A percentile compares a stretch with the other conserved stretches of the same genome.
phyloP scores from a whole-genome alignment of 768 basidiomycete species.

The Mycena latifolia region DNA sequence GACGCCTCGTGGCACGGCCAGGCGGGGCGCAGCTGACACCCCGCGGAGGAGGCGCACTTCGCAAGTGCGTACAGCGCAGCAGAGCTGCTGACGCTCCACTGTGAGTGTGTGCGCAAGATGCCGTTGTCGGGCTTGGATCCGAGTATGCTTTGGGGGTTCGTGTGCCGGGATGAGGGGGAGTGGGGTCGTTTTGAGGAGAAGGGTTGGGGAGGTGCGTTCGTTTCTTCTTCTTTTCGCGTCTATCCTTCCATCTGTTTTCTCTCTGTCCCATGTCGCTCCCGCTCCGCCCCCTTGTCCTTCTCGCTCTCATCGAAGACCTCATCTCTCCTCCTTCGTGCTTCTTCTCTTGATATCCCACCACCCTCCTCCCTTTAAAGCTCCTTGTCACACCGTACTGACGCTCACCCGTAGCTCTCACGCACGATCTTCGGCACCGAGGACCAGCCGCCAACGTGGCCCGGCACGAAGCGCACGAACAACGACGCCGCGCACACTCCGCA shows the following conservation, averaged over 20 bases:
- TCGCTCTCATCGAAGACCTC: too few species aligned
- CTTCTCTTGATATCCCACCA: too few species aligned
- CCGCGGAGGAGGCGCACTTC: conserved; percentile 70
- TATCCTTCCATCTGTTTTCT: too few species aligned
- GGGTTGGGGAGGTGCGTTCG: conserved; percentile 79
- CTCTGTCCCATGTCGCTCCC: not conserved
- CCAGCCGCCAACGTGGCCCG: conserved; percentile 28
- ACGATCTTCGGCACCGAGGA: conserved; percentile 19
- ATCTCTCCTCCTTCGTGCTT: not conserved
- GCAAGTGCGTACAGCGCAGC: conserved; percentile 76
- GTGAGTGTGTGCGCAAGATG: conserved; percentile 96
- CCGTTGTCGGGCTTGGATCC: conserved; percentile 89
- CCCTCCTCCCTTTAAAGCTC: too few species aligned
- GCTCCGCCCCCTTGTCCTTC: not conserved
- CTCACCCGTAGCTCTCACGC: not conserved
- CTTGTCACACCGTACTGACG: too few species aligned
- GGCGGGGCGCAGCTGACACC: conserved; percentile 46
- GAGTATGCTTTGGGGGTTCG: conserved; percentile 95
- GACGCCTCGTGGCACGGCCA: not conserved
- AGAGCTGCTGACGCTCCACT: conserved; percentile 93
- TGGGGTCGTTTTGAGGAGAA: conserved; percentile 85
- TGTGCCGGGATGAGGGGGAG: conserved; percentile 85
- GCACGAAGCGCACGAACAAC: too few species aligned
- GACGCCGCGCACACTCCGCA: too few species aligned
- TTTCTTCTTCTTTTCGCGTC: conserved; percentile 1